These are phyloP conservation scores for Sphagnum tenellum DNA, from an alignment of 225 moss, liverwort and hornwort species.

Conservation along the genomic window DNA sequence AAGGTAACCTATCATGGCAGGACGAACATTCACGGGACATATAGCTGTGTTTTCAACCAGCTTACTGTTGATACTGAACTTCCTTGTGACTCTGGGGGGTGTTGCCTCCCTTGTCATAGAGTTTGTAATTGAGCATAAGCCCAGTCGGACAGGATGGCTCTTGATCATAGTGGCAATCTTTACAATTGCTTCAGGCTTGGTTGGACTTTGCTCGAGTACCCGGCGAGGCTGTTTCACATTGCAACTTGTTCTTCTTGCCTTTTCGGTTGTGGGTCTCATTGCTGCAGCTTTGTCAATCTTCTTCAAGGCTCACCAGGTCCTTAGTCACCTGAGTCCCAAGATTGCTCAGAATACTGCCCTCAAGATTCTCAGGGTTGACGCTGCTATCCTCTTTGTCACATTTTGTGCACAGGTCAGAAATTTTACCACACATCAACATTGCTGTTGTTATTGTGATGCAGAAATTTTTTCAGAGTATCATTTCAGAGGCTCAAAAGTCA, in stretches of 20 bases:
- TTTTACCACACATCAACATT: too few relatives aligned
- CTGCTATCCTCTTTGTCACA: slow-evolving; percentile 25
- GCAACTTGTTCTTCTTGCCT: slow-evolving; percentile 44
- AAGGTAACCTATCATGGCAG: slow-evolving; percentile 32
- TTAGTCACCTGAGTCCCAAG: slow-evolving; percentile 11
- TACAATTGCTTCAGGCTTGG: slow-evolving; percentile 36
- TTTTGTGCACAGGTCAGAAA: slow-evolving; percentile 24
- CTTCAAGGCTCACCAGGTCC: slow-evolving; percentile 17
- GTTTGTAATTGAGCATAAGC: slow-evolving; percentile 33
- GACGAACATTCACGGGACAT: slow-evolving; percentile 39
- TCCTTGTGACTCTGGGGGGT: slow-evolving; percentile 38
- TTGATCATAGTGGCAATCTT: slow-evolving; percentile 36
- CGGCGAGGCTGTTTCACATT: slow-evolving; percentile 51
- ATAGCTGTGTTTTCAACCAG: slow-evolving; percentile 55
- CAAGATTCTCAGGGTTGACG: slow-evolving; percentile 18
- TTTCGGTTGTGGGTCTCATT: slow-evolving; percentile 42
- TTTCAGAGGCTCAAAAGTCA: not conserved
- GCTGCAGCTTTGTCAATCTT: slow-evolving; percentile 44
- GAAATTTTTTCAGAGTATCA: not conserved
- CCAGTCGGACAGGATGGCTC: slow-evolving; percentile 37
- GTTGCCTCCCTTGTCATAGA: slow-evolving; percentile 28
- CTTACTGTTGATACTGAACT: slow-evolving; percentile 40
- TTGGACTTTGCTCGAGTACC: slow-evolving; percentile 46
- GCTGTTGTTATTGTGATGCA: too few relatives aligned
- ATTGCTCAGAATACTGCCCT: slow-evolving; percentile 11